Base-by-base conservation (phyloP, 768 basidiomycete species). In the Boletus reticulatus region DNA sequence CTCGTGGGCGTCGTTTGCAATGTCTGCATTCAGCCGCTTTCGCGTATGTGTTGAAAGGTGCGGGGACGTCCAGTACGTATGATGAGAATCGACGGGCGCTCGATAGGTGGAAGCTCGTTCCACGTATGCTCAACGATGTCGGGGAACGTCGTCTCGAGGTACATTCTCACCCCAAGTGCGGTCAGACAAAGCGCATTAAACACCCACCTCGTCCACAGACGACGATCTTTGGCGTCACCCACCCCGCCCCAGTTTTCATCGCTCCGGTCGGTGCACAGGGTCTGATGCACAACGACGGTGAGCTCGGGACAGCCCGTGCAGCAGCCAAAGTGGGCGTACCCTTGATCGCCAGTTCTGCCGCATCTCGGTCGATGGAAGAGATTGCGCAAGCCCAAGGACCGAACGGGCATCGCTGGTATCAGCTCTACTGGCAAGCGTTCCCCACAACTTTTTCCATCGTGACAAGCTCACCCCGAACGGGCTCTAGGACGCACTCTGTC, bases 1-100 rank as follows among this genome's bases (percentile, higher is more conserved):
- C 34, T 6, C 12, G 27, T 34, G 53, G 10, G 24, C 50, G 1
- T 6, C 1, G 13, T 34, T 53, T 11, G 4, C 38, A 0, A 9
- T 29, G 0, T 29, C 8, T 8, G 29, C 9, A 29, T 29, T 36
- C 76, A 88, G 83, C 41, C 67, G 78, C 87, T 10, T 92, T 85
- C 73, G 71, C 79, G 67, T 92, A 90, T 62, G 83, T 86, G 6
- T 76, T 77, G 52, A 88, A 87, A 45, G 84, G 82, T 60, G 89
- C 91, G 5, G 91, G 92, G 0, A 80, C 82, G 6, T 73, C 76
- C 53, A 74, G 78, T 27, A 93, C 92, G 4, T 80, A 84, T 66
- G 74, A 69, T 29, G 82, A 81, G 57, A 93, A 93, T 63, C 74
- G 78, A 44, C 78, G 80, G 57, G 81, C 83, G 0, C 79, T 83